Conservation (phyloP, 1,284 basidiomycete species). For the Sporisorium exsertum region DNA sequence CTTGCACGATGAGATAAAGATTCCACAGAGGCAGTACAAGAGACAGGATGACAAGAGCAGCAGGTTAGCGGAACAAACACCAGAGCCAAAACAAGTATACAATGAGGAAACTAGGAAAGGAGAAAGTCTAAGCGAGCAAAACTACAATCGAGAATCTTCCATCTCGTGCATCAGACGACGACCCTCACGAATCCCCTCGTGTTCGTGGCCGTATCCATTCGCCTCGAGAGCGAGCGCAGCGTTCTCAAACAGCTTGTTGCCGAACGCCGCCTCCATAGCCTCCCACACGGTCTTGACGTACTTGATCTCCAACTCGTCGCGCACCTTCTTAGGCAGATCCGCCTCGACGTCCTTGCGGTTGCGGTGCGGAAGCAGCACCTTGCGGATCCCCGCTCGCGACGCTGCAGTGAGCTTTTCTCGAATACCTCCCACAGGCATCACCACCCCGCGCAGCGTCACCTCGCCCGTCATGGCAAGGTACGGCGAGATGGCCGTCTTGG, state of each 20-base stretch:
- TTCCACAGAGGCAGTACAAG: neutral
- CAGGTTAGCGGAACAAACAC: too few species aligned
- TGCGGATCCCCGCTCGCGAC: constrained; percentile 81
- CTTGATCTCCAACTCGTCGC: constrained; percentile 79
- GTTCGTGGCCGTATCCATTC: constrained; percentile 48
- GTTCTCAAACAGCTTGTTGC: constrained; percentile 56
- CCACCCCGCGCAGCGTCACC: constrained; percentile 64
- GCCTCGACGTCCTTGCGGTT: constrained; percentile 87
- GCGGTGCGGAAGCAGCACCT: constrained; percentile 82
- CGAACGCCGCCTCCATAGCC: constrained; percentile 77
- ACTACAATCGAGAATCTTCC: constrained; percentile 41
- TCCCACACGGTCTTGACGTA: constrained; percentile 83
- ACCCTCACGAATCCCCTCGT: constrained; percentile 59
- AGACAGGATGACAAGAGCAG: neutral
- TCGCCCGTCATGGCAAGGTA: constrained; percentile 68
- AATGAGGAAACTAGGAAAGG: neutral
- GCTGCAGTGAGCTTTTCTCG: constrained; percentile 67
- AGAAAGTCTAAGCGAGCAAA: neutral
- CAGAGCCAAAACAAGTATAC: neutral
- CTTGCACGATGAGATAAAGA: neutral
- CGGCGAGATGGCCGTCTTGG: constrained; percentile 74
- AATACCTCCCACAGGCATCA: constrained; percentile 67
- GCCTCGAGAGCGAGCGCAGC: constrained; percentile 50
- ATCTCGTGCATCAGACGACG: constrained; percentile 54
- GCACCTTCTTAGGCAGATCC: constrained; percentile 80